These are phyloP conservation scores for Coix lacrymajobi DNA, from an alignment of 176 grass and related monocot genomes.

Conservation along the genomic window DNA sequence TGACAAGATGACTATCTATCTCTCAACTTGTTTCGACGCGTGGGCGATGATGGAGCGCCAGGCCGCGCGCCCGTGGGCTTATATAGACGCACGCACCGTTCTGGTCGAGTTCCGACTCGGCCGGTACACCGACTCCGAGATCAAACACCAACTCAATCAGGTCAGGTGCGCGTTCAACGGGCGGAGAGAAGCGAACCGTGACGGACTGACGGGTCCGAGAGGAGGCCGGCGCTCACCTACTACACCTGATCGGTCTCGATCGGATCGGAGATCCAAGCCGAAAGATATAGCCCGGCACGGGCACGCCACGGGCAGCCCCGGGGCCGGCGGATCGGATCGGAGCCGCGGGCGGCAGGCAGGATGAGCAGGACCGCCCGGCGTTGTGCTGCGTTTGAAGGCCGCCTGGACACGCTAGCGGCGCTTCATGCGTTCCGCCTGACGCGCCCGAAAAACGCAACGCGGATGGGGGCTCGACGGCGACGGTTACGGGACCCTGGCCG, in stretches of 20 bases:
- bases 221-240: not conserved
- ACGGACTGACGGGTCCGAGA: too few species aligned
- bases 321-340: too few species aligned
- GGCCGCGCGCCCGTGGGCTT: not conserved
- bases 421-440: slow-evolving; percentile 31
- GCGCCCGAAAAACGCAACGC: not conserved
- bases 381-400: not conserved
- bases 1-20: not conserved
- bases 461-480: not conserved
- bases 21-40: not conserved
- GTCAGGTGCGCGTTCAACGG: not conserved
- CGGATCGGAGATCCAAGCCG: not conserved
- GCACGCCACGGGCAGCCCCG: too few species aligned
- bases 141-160: not conserved
- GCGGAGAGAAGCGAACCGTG: not conserved
- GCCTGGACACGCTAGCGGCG: slow-evolving; percentile 10
- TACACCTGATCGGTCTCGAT: not conserved
- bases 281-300: too few species aligned
- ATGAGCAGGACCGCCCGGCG: not conserved
- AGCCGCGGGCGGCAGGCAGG: too few species aligned
- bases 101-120: not conserved
- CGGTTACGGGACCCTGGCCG: not conserved
- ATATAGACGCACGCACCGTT: not conserved
- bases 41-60: not conserved
- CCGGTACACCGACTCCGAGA: not conserved